Conservation (phyloP, 2,329 filamentous ascomycete genomes). For the Pseudomassariella vexata region DNA sequence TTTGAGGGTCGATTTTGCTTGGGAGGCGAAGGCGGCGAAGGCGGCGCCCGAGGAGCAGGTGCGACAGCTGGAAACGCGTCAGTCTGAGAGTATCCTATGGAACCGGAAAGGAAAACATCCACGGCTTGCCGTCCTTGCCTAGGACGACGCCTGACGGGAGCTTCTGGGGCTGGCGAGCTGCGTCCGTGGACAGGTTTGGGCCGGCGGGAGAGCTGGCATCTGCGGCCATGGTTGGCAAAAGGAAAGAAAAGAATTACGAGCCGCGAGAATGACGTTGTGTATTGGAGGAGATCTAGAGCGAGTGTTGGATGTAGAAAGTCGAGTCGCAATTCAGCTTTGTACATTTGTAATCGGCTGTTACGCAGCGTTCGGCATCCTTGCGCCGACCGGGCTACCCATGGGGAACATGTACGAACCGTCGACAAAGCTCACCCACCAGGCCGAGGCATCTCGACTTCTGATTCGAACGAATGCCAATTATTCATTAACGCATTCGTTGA, state of each 20-base stretch:
- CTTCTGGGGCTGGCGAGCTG: slow-evolving; percentile 42
- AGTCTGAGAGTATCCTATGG: neutral
- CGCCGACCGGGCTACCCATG: too few relatives aligned
- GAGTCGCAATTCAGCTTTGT: too few relatives aligned
- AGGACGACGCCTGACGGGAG: slow-evolving; percentile 68
- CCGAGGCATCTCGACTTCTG: too few relatives aligned
- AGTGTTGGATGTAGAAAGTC: too few relatives aligned
- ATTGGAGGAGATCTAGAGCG: too few relatives aligned
- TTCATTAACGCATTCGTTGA: too few relatives aligned
- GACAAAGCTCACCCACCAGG: too few relatives aligned
- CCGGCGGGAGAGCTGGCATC: slow-evolving; percentile 25
- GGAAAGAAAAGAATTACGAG: slow-evolving; percentile 5
- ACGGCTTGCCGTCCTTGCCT: slow-evolving; percentile 82
- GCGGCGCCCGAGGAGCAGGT: slow-evolving; percentile 61
- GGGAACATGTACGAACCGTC: too few relatives aligned
- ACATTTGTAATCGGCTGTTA: slow-evolving; percentile 4
- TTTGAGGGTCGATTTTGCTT: slow-evolving; percentile 39
- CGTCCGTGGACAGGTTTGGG: slow-evolving; percentile 11
- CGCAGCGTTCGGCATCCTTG: slow-evolving; percentile 5
- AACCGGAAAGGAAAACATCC: slow-evolving; percentile 28
- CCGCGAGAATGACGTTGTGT: too few relatives aligned
- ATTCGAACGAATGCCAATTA: too few relatives aligned
- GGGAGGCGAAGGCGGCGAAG: slow-evolving; percentile 56
- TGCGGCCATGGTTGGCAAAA: slow-evolving; percentile 26
- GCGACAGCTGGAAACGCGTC: slow-evolving; percentile 51